phyloP scores from a whole-genome alignment of 2,329 filamentous ascomycete genomes.

The Colletotrichum gloeosporioides region DNA sequence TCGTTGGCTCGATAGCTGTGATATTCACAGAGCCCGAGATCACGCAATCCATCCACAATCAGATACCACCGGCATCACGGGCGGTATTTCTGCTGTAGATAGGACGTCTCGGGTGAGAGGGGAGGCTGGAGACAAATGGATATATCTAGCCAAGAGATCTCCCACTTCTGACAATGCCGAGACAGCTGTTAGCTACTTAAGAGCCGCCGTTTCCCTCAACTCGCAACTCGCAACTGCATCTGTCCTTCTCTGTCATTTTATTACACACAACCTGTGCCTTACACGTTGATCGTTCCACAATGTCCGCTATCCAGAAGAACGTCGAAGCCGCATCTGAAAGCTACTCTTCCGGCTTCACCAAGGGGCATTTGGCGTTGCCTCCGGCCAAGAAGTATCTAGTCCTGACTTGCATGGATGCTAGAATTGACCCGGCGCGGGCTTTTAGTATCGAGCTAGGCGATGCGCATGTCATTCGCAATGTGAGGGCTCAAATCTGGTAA shows the following conservation, averaged over 20 bases:
- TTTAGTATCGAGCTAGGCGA: conserved; percentile 77
- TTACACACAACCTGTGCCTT: neutral
- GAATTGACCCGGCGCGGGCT: conserved; percentile 70
- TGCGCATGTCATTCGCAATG: conserved; percentile 79
- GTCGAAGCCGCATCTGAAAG: conserved; percentile 19
- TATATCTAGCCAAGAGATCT: neutral
- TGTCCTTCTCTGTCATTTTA: neutral
- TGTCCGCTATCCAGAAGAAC: conserved; percentile 21
- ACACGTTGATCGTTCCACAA: neutral
- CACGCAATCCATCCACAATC: conserved; percentile 20
- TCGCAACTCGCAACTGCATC: neutral
- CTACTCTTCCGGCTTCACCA: conserved; percentile 53
- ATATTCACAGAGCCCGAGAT: neutral
- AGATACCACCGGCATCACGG: neutral
- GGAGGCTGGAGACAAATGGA: neutral
- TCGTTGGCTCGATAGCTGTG: neutral
- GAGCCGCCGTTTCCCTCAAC: neutral
- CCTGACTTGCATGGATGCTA: conserved; percentile 84
- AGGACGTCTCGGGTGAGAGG: neutral
- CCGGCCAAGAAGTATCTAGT: conserved; percentile 70
- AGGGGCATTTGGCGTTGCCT: conserved; percentile 70
- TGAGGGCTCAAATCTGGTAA: neutral
- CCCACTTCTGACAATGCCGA: neutral
- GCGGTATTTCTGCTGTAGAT: neutral
- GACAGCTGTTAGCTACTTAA: neutral